Evolutionary conservation across 768 basidiomycete genomes (phyloP).

Genomic region (Lactarius akahatsu): DNA sequence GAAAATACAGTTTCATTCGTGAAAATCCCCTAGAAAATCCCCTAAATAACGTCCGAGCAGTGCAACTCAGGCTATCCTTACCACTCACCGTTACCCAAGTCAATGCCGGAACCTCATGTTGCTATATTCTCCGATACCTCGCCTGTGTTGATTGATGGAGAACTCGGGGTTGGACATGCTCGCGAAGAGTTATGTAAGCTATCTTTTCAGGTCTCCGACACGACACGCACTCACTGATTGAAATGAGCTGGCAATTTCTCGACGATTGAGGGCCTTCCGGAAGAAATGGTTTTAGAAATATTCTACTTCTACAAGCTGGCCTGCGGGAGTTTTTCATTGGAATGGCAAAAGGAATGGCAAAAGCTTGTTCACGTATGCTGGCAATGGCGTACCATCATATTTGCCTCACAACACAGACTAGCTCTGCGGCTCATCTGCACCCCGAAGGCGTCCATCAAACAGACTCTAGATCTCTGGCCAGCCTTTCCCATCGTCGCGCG

Average conservation of each 20-base stretch:
- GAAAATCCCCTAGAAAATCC: background rate
- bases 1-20: background rate
- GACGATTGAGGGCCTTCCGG: slow-evolving; percentile 9
- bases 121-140: background rate
- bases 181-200: slow-evolving; percentile 1
- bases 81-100: background rate
- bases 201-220: background rate
- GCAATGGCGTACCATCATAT: slow-evolving; percentile 4
- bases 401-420: slow-evolving; percentile 8
- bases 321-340: background rate
- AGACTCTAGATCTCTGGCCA: slow-evolving; percentile 10
- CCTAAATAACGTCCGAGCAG: background rate
- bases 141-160: background rate
- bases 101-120: background rate
- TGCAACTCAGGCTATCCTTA: background rate
- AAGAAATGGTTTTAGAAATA: slow-evolving; percentile 9
- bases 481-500: slow-evolving; percentile 2
- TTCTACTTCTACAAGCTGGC: slow-evolving; percentile 1
- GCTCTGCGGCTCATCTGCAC: slow-evolving; percentile 12
- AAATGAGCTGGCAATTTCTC: background rate
- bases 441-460: background rate
- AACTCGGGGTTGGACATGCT: background rate
- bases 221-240: background rate
- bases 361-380: slow-evolving; percentile 12
- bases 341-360: slow-evolving; percentile 4